phyloP scores from a whole-genome alignment of 768 basidiomycete species.

The Cystofilobasidium ferigula region DNA sequence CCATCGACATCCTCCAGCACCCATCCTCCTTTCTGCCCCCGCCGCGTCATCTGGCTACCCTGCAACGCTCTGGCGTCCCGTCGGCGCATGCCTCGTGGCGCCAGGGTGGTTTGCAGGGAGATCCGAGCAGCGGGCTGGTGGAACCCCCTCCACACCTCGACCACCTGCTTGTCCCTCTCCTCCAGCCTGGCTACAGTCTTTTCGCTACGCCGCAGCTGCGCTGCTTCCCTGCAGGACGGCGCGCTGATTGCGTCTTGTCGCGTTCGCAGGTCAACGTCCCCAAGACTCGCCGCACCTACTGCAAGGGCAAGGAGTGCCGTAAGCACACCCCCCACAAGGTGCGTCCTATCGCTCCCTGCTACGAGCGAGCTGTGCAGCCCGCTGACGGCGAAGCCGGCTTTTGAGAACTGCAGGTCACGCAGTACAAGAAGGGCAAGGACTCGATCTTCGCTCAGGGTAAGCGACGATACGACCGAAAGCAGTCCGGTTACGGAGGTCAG shows the following conservation, averaged over 20 bases:
- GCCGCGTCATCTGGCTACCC: no score
- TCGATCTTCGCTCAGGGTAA: slow-evolving; percentile 97
- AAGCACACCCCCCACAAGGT: slow-evolving; percentile 99
- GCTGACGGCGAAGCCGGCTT: not conserved
- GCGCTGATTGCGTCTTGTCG: not conserved
- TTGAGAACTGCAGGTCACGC: slow-evolving; percentile 46
- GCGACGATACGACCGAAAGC: slow-evolving; percentile 83
- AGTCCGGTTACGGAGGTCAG: slow-evolving; percentile 87
- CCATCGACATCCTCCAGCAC: no score
- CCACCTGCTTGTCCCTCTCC: no score
- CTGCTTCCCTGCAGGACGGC: no score
- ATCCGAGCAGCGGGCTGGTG: no score
- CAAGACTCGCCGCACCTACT: slow-evolving; percentile 38
- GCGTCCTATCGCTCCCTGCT: not conserved
- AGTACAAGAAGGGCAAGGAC: slow-evolving; percentile 99
- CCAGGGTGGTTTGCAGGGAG: no score
- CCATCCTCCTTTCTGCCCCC: no score
- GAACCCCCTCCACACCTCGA: no score
- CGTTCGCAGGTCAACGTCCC: slow-evolving; percentile 23
- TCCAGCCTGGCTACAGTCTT: not conserved
- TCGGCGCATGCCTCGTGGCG: no score
- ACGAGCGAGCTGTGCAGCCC: not conserved
- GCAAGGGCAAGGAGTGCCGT: slow-evolving; percentile 93
- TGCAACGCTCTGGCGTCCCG: no score
- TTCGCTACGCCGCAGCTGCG: not conserved